Evolutionary conservation across 2,329 filamentous ascomycete genomes (phyloP).

Genomic region (Calonectria fujianensis): DNA sequence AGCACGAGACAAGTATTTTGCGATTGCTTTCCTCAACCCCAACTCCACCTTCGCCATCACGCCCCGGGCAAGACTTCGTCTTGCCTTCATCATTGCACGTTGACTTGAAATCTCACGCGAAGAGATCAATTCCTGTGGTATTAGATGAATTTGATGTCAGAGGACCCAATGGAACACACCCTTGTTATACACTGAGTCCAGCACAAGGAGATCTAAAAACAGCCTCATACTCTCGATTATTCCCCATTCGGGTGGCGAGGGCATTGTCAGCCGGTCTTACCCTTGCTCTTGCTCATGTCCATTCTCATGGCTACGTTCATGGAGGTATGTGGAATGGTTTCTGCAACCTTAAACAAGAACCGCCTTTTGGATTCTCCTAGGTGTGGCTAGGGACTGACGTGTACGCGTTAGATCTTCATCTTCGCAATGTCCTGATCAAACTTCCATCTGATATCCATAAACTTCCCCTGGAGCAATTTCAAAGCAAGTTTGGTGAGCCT

Average conservation of each 20-base stretch:
- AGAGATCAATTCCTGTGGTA: not conserved
- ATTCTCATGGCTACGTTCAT: not conserved
- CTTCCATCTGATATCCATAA: not conserved
- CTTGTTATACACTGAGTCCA: not conserved
- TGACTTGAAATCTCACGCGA: not conserved
- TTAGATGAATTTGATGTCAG: not conserved
- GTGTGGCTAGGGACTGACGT: not conserved
- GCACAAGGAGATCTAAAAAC: not conserved
- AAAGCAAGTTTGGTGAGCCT: not conserved
- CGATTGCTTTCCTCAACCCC: not conserved
- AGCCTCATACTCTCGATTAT: not conserved
- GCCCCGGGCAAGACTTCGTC: not conserved
- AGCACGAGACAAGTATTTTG: not conserved
- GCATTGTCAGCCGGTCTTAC: not conserved
- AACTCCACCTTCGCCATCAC: not conserved
- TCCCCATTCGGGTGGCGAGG: not conserved
- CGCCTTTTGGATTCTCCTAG: not conserved
- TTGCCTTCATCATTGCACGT: not conserved
- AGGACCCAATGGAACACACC: not conserved
- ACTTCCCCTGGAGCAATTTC: not conserved
- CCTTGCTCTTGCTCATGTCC: not conserved
- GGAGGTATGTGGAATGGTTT: not conserved
- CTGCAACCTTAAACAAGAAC: too few species aligned
- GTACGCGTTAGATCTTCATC: not conserved
- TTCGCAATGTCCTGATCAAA: not conserved